Percentiles rank a stretch among this genome's conserved stretches.
phyloP scores from a whole-genome alignment of 2,329 filamentous ascomycete species.

The Davidsoniella australis region DNA sequence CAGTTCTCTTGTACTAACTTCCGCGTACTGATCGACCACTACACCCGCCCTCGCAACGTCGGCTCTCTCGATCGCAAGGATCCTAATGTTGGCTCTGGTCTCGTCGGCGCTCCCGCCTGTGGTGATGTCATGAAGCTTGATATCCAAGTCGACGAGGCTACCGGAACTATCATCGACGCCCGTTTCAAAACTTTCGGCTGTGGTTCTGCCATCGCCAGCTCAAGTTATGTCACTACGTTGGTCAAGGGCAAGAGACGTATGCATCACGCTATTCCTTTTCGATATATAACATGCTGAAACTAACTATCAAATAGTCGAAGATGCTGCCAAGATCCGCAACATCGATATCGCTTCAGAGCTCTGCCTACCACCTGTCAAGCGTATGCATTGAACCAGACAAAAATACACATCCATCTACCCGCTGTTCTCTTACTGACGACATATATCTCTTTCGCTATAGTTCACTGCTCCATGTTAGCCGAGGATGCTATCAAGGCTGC shows the following conservation, averaged over 20 bases:
- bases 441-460: slow-evolving; percentile 23
- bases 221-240: slow-evolving; percentile 88
- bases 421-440: neutral
- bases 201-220: slow-evolving; percentile 84
- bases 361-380: slow-evolving; percentile 72
- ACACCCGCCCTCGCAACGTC: slow-evolving; percentile 36
- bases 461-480: slow-evolving; percentile 83
- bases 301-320: slow-evolving; percentile 42
- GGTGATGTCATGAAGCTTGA: slow-evolving; percentile 73
- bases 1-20: slow-evolving; percentile 18
- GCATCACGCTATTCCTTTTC: neutral
- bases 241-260: slow-evolving; percentile 69
- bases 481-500: slow-evolving; percentile 86
- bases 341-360: slow-evolving; percentile 97
- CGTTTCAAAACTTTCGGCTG: slow-evolving; percentile 98
- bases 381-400: slow-evolving; percentile 31
- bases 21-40: slow-evolving; percentile 27
- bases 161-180: slow-evolving; percentile 79
- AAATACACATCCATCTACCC: neutral
- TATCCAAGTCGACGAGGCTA: slow-evolving; percentile 76
- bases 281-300: neutral
- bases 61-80: slow-evolving; percentile 54
- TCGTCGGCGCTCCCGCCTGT: slow-evolving; percentile 77
- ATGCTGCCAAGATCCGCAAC: slow-evolving; percentile 84
- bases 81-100: slow-evolving; percentile 69